phyloP scores from a whole-genome alignment of 805 yeast species.

The Teunomyces funiuensis region DNA sequence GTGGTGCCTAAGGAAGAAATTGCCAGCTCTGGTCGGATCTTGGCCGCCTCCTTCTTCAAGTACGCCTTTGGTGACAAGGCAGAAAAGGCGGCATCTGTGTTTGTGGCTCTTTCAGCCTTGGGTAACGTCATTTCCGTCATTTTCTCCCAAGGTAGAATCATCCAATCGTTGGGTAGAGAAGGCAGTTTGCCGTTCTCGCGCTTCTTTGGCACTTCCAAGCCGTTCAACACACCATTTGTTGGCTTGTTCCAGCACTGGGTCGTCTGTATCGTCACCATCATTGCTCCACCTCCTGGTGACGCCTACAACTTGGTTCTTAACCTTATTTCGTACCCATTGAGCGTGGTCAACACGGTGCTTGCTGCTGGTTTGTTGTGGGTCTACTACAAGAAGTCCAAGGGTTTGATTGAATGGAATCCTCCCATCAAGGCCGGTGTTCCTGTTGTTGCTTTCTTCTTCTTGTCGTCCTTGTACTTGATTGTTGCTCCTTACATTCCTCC shows the following conservation, averaged over 20 bases:
- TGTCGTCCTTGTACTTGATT: slow-evolving; percentile 65
- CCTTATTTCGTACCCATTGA: slow-evolving; percentile 77
- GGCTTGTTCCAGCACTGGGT: slow-evolving; percentile 78
- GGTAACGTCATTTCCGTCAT: slow-evolving; percentile 83
- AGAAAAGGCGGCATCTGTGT: slow-evolving; percentile 70
- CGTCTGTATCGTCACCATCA: slow-evolving; percentile 67
- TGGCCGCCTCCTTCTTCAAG: slow-evolving; percentile 75
- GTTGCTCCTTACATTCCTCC: slow-evolving; percentile 84
- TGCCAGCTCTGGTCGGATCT: slow-evolving; percentile 59
- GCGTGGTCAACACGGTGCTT: slow-evolving; percentile 67
- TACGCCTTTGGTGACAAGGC: slow-evolving; percentile 70
- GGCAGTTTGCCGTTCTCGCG: slow-evolving; percentile 74
- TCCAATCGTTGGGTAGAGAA: slow-evolving; percentile 80
- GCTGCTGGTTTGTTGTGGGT: slow-evolving; percentile 62
- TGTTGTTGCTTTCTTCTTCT: slow-evolving; percentile 61
- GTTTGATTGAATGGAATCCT: slow-evolving; percentile 63
- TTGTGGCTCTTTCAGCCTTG: slow-evolving; percentile 77
- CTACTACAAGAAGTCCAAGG: slow-evolving; percentile 51
- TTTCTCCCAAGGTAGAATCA: slow-evolving; percentile 77
- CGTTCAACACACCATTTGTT: slow-evolving; percentile 70
- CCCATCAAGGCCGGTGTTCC: slow-evolving; percentile 66
- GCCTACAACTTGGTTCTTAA: slow-evolving; percentile 81
- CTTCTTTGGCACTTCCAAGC: slow-evolving; percentile 68
- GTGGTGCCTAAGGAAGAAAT: slow-evolving; percentile 71
- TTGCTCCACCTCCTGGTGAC: slow-evolving; percentile 81